phyloP scores from a whole-genome alignment of 1,284 basidiomycete genomes.

The Moesziomyces sp. region DNA sequence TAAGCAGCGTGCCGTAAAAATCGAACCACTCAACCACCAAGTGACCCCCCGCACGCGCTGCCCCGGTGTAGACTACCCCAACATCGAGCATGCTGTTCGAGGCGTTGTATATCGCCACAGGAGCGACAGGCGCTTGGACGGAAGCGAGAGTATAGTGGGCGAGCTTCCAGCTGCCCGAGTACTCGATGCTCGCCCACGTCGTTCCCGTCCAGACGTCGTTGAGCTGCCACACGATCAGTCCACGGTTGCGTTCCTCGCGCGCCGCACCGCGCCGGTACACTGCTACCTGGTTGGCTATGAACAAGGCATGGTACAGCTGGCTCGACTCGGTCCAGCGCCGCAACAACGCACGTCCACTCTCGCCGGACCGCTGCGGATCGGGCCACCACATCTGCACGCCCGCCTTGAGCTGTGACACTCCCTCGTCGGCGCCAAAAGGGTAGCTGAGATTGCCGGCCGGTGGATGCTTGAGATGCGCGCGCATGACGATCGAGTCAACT shows the following conservation, averaged over 20 bases:
- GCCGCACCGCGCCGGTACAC: slow-evolving; percentile 76
- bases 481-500: slow-evolving; percentile 75
- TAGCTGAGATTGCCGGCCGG: slow-evolving; percentile 73
- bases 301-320: slow-evolving; percentile 44
- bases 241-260: slow-evolving; percentile 75
- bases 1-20: slow-evolving; percentile 2
- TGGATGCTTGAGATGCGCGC: slow-evolving; percentile 73
- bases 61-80: slow-evolving; percentile 63
- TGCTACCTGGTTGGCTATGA: slow-evolving; percentile 72
- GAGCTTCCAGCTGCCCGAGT: slow-evolving; percentile 76
- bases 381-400: slow-evolving; percentile 71
- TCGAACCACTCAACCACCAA: slow-evolving; percentile 24
- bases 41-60: neutral
- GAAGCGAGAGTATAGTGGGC: slow-evolving; percentile 70
- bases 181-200: slow-evolving; percentile 75
- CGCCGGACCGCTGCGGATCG: neutral
- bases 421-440: slow-evolving; percentile 74
- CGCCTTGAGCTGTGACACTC: slow-evolving; percentile 73
- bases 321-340: slow-evolving; percentile 40
- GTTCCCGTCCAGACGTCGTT: slow-evolving; percentile 78
- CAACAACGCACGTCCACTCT: slow-evolving; percentile 6
- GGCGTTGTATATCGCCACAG: slow-evolving; percentile 72
- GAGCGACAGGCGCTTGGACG: slow-evolving; percentile 72
- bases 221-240: slow-evolving; percentile 75
- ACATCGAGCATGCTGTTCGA: slow-evolving; percentile 72